Evolutionary conservation across 208 protist species (phyloP), one percentile per base, ranked within the genome.

Genomic region (Leishmania mexicana): DNA sequence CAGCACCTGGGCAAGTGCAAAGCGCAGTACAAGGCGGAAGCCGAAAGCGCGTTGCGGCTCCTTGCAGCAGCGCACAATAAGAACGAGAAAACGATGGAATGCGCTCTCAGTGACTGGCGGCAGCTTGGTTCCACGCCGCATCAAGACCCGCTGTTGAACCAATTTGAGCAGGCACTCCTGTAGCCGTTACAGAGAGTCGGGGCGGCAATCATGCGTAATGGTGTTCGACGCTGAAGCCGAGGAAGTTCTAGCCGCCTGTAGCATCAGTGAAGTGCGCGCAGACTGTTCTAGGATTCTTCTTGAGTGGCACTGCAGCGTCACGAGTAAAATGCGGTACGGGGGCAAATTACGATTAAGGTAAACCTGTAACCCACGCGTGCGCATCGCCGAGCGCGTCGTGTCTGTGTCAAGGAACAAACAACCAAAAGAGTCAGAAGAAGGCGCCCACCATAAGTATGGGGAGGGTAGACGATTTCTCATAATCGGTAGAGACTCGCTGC

Each of bases 101-200:
- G 65, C 21, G 80, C 54, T 47, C 57, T 92, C 21, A 83, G 87
- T 65, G 86, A 91, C 75, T 96, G 92, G 92, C 62, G 81, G 62
- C 42, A 45, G n/a, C 53, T 88, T 24, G 92, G 92, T 6, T 67
- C 70, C n/a, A 83, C 80, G 6, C 80, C 83, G 38, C 79, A 91
- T 70, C 80, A 82, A 17, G 87, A 94, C 65, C 79, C 78, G 7
- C 35, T 84, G 13, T 81, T 94, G 38, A 82, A 92, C n/a, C 81
- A 85, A 78, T 94, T 92, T 86, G 92, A 96, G 80, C 87, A 81
- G 45, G 78, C 84, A 13, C 79, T 96, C n/a, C 31, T 95, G 53
- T 85, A 75, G 40, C 24, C 4, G 75, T 13, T 42, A 8, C 38
- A 49, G 57, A 38, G 35, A 24, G 42, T 31, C 31, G 31, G 47